Evolutionary conservation across 2,329 filamentous ascomycete genomes (phyloP), one percentile per base, ranked within the genome.

Genomic region (Aspergillus puulaauensis): DNA sequence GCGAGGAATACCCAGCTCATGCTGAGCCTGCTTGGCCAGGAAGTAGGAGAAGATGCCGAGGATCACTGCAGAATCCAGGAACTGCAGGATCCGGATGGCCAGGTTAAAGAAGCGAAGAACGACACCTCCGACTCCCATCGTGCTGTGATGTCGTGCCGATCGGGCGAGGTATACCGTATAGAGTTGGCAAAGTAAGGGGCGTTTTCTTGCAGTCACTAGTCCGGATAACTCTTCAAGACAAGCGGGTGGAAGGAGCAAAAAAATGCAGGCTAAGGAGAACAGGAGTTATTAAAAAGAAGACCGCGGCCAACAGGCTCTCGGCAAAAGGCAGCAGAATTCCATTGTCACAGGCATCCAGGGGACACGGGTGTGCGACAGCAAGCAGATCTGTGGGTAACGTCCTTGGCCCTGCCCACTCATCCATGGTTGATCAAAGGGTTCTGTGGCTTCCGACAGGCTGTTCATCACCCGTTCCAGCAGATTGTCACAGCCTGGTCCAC

Each of bases 41-140:
- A 92, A 96, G 81, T 96, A 96, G 50, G 87, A 88, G 81, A 89
- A 93, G 68, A 95, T 84, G 64, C 84, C 89, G 61, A 97, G 83
- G 60, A 93, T 83, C 64, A 96, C 82, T 58, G 82, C 86, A 8
- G 88, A 82, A 73, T 86, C 90, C 70, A 84, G 81, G 74, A 96
- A 89, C 68, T 91, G 85, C 56, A 96, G 76, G 63, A 83, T 77
- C 65, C 93, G 90, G 68, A 96, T 79, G 72, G 88, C 81, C 72
- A 88, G 89, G 69, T 91, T 88, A 47, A 83, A 75, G 53, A 83
- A 76, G 68, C 90, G 91, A 66, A 96, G 84, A 66, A 85, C 80
- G 61, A 87, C 73, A 62, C 86, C 85, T 45, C 78, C 75, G 61
- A 80, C 79, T 61, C 81, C 84, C 87, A 89, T 90, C 70, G 56